A percentile compares a stretch with the other conserved stretches of the same genome.
These are phyloP conservation scores for Echites panduratus DNA, from an alignment of 257 asterid genomes.

Conservation along the genomic window DNA sequence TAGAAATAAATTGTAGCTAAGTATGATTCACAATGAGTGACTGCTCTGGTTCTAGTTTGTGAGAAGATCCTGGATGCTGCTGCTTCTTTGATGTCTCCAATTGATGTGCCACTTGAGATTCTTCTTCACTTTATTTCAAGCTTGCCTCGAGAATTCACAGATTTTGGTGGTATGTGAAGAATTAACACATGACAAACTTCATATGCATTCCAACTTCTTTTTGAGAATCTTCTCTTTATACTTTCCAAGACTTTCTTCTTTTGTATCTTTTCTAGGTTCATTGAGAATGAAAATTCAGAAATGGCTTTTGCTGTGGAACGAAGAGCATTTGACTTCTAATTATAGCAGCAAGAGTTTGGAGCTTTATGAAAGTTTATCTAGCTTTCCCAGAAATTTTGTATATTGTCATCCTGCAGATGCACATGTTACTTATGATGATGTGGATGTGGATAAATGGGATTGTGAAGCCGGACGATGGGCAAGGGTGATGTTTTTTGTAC, in stretches of 20 bases:
- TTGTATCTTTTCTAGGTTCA: conserved; percentile 39
- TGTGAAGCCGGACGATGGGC: conserved; percentile 83
- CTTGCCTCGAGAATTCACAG: conserved; percentile 81
- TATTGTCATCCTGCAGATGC: conserved; percentile 35
- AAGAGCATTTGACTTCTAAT: conserved; percentile 18
- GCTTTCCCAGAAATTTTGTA: conserved; percentile 52
- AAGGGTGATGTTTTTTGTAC: conserved; percentile 66
- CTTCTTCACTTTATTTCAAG: conserved; percentile 70
- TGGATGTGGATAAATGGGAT: conserved; percentile 74
- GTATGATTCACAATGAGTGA: conserved; percentile 8
- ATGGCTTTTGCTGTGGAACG: conserved; percentile 43
- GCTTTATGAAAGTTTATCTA: conserved; percentile 46
- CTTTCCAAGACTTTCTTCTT: neutral
- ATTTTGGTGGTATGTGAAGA: conserved; percentile 61
- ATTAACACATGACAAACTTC: neutral
- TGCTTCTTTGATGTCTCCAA: conserved; percentile 50
- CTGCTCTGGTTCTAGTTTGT: conserved; percentile 56
- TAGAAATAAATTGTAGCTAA: neutral
- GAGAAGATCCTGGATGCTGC: conserved; percentile 70
- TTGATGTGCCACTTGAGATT: conserved; percentile 60
- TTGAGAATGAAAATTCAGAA: conserved; percentile 54
- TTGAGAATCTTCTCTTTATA: neutral
- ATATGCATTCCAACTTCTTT: neutral
- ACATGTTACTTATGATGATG: conserved; percentile 57
- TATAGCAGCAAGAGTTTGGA: conserved; percentile 21